Conservation (phyloP, 257 asterid genomes). For the Rubia yunnanensis region DNA sequence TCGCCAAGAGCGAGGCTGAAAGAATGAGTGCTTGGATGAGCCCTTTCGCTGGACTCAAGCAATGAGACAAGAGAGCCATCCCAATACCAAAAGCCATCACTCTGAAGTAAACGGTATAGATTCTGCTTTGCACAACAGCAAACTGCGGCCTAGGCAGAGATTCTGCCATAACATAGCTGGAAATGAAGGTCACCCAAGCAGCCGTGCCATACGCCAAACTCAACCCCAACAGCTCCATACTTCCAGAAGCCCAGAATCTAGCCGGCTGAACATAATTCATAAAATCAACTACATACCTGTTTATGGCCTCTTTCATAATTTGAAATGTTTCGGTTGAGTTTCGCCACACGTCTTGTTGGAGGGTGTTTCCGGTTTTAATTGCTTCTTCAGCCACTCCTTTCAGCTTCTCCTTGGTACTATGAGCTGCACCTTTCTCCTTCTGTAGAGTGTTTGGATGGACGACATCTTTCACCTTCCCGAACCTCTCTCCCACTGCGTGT, state of each 20-base stretch:
- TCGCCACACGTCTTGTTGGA: conserved; percentile 4
- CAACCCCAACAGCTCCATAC: conserved; percentile 43
- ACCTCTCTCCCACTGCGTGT: conserved; percentile 4
- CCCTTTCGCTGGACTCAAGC: conserved; percentile 22
- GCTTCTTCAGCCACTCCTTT: background rate
- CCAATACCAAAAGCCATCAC: conserved; percentile 58
- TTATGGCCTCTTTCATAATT: conserved; percentile 12
- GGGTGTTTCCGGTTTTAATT: conserved; percentile 13
- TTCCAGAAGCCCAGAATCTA: conserved; percentile 16
- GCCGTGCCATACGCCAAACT: conserved; percentile 61
- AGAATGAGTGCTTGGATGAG: conserved; percentile 33
- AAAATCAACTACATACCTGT: conserved; percentile 19
- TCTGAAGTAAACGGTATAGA: conserved; percentile 66
- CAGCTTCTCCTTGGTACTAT: conserved; percentile 5
- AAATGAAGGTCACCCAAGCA: conserved; percentile 63
- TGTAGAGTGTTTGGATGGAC: too few species aligned
- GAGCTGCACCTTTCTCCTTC: conserved; percentile 14
- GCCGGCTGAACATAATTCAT: conserved; percentile 17
- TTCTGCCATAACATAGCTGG: conserved; percentile 54
- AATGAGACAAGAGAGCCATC: conserved; percentile 42
- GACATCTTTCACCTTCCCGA: conserved; percentile 11
- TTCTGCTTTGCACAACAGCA: conserved; percentile 59
- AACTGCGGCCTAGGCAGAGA: conserved; percentile 69
- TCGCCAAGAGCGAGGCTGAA: conserved; percentile 29
- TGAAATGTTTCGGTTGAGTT: conserved; percentile 14